Percentiles rank a stretch among this genome's conserved stretches.
Conservation (phyloP, 345 rosid genomes). For the Rhodamnia argentea region DNA sequence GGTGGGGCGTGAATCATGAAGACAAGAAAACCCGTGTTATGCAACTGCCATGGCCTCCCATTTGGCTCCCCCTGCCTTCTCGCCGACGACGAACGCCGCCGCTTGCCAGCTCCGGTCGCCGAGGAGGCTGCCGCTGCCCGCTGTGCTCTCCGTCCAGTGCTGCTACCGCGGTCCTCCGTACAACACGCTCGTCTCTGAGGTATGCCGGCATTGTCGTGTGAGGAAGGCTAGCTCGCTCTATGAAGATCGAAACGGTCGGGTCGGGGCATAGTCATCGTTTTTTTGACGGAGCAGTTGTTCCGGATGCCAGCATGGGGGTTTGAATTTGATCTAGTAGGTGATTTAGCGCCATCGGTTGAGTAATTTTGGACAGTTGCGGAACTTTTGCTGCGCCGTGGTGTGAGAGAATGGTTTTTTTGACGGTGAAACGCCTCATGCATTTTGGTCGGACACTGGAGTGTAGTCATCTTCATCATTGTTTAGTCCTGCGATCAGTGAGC, state of each 20-base stretch:
- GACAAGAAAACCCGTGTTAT: slow-evolving; percentile 18
- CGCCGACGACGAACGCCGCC: slow-evolving; percentile 14
- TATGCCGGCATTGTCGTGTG: background rate
- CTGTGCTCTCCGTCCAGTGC: slow-evolving; percentile 14
- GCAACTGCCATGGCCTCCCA: slow-evolving; percentile 71
- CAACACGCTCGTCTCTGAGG: slow-evolving; percentile 67
- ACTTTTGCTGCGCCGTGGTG: no score
- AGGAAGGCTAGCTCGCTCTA: background rate
- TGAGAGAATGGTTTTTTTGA: background rate
- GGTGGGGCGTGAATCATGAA: slow-evolving; percentile 29
- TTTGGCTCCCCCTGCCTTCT: slow-evolving; percentile 32
- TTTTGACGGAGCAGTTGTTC: background rate
- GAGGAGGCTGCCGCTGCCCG: slow-evolving; percentile 16
- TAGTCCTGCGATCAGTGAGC: background rate
- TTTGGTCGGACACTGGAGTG: background rate
- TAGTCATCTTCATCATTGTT: background rate
- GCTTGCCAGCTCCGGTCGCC: slow-evolving; percentile 1
- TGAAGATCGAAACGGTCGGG: no score
- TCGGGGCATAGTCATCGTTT: background rate
- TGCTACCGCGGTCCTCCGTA: slow-evolving; percentile 13
- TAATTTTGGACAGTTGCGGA: background rate
- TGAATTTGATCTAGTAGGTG: background rate
- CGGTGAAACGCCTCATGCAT: background rate
- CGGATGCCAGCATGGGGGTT: background rate
- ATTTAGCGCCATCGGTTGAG: background rate